Evolutionary conservation across 768 basidiomycete species (phyloP).

Genomic region (Pleurotus eryngii): DNA sequence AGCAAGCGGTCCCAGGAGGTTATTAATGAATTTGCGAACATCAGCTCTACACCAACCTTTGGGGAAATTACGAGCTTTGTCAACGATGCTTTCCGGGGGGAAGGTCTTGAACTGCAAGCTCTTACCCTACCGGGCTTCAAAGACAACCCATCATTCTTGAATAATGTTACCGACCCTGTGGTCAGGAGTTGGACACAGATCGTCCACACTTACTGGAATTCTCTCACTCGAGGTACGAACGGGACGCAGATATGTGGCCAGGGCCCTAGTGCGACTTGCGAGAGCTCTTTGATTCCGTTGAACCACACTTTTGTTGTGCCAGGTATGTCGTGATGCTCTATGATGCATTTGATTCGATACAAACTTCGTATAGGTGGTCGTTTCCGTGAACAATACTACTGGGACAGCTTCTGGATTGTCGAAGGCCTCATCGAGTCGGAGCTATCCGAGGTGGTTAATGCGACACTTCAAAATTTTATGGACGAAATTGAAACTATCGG

Average conservation of each 20-base stretch:
- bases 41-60: slow-evolving; percentile 52
- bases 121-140: slow-evolving; percentile 61
- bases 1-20: slow-evolving; percentile 61
- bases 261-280: slow-evolving; percentile 52
- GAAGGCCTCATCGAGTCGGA: slow-evolving; percentile 84
- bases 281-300: slow-evolving; percentile 83
- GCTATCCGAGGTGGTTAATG: slow-evolving; percentile 68
- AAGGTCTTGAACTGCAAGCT: slow-evolving; percentile 79
- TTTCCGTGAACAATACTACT: slow-evolving; percentile 80
- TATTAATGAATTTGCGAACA: slow-evolving; percentile 58
- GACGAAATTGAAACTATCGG: slow-evolving; percentile 82
- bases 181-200: slow-evolving; percentile 68
- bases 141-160: slow-evolving; percentile 60
- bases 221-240: slow-evolving; percentile 77
- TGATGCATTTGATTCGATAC: too few species aligned
- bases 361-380: slow-evolving; percentile 43
- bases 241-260: slow-evolving; percentile 55
- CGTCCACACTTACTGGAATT: slow-evolving; percentile 86
- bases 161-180: slow-evolving; percentile 66
- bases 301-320: slow-evolving; percentile 92
- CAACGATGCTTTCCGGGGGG: slow-evolving; percentile 73
- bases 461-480: slow-evolving; percentile 91
- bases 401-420: slow-evolving; percentile 81
- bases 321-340: slow-evolving; percentile 31
- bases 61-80: slow-evolving; percentile 67